Conservation (phyloP, 2,329 filamentous ascomycete genomes). For the Cordyceps fumosorosea region DNA sequence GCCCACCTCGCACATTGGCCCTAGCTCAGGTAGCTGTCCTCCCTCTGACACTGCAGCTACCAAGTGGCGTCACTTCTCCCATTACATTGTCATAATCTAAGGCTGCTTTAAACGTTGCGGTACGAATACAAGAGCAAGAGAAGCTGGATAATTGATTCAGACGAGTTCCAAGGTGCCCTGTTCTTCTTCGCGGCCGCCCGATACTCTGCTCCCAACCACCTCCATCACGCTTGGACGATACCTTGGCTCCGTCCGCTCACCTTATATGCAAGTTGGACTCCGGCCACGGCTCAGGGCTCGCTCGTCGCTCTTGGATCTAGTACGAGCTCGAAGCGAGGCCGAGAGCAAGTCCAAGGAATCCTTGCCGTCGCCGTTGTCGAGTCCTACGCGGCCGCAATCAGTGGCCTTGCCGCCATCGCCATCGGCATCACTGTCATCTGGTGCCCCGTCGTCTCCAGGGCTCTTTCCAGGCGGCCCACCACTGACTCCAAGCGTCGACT, state of each 20-base stretch:
- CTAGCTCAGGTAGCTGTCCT: not conserved
- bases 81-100: constrained; percentile 1
- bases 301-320: constrained; percentile 14
- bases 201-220: not conserved
- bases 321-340: constrained; percentile 14
- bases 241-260: not conserved
- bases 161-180: not conserved
- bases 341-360: constrained; percentile 6
- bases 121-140: not conserved
- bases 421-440: not conserved
- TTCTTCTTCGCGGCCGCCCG: not conserved
- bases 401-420: not conserved
- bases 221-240: not conserved
- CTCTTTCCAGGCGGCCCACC: not conserved
- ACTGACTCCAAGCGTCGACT: not conserved
- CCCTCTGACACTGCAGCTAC: not conserved
- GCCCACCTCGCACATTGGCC: constrained; percentile 3
- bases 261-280: constrained; percentile 15
- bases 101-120: too few species aligned
- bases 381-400: not conserved
- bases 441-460: not conserved
- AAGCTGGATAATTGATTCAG: not conserved
- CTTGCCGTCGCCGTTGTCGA: constrained; percentile 9
- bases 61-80: constrained; percentile 4
- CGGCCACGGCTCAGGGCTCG: constrained; percentile 14